These are phyloP conservation scores for Botrytis fabae DNA, from an alignment of 2,329 filamentous ascomycete species.

Conservation along the genomic window DNA sequence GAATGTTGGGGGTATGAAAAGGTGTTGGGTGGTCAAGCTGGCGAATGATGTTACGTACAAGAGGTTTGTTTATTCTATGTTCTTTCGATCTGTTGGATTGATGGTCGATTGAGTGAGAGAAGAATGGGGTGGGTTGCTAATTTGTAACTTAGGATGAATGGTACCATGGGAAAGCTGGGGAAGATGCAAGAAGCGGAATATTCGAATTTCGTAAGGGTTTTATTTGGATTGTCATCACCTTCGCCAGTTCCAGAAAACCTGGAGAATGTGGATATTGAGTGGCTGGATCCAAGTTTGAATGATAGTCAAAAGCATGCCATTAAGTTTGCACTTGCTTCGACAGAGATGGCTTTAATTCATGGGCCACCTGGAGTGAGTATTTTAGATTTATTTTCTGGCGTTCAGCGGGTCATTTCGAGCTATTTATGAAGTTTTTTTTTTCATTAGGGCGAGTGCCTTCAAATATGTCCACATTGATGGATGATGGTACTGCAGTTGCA, in stretches of 20 bases:
- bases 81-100: background rate
- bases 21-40: conserved; percentile 66
- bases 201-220: conserved; percentile 59
- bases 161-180: conserved; percentile 59
- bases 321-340: conserved; percentile 78
- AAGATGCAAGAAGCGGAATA: conserved; percentile 60
- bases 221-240: conserved; percentile 60
- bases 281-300: conserved; percentile 63
- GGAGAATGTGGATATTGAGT: conserved; percentile 53
- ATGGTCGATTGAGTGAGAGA: background rate
- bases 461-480: conserved; percentile 6
- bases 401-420: background rate
- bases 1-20: conserved; percentile 38
- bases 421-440: background rate
- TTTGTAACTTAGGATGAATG: conserved; percentile 57
- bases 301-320: conserved; percentile 68
- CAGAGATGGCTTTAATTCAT: conserved; percentile 86
- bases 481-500: background rate
- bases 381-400: background rate
- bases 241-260: conserved; percentile 49
- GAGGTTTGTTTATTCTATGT: conserved; percentile 32
- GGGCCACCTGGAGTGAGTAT: conserved; percentile 76
- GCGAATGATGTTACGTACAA: conserved; percentile 68
- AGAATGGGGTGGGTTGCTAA: conserved; percentile 13
- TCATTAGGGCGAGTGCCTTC: background rate